Base-by-base conservation (phyloP, 345 rosid species). In the Eucalyptus camaldulensis region DNA sequence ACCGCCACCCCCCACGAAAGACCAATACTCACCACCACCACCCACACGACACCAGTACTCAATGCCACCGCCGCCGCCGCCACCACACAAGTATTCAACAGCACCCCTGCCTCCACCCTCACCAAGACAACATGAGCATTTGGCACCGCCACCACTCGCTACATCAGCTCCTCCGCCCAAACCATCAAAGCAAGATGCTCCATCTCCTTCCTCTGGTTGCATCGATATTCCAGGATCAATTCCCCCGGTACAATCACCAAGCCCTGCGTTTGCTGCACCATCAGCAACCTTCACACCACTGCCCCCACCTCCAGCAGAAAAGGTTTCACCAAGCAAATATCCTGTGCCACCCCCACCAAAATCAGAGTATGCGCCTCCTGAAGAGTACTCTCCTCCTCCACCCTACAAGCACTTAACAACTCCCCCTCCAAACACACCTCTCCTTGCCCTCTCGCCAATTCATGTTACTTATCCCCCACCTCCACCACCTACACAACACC, bases 91-190 rank as follows among this genome's bases (percentile, higher is more conserved):
- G 37, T 85, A 86, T 7, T 86, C 91, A 49, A 49, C 72, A 1
- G 90, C 90, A 37, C 88, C 88, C 25, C 90, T 89, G 25, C 88
- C 90, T 3, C 91, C 90, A 27, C 90, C 93, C 13, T 85, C 81
- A 1, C 86, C 58, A 13, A 33, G 86, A 14, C 87, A 87, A 31
- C 72, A 43, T 9, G 69, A 67, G 8, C 33, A 86, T n/a, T 88
- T 90, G 4, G 87, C 89, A 10, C 80, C 92, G 3, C 89, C 92
- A 17, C 89, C 92, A 9, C 72, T 87, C 69, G 3, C 90, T 91
- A 2, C 88, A 92, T 7, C 89, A 87, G 6, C 47, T 60, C 86
- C 92, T 7, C 91, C 87, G 21, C 88, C 86, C 29, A 91, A 90
- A 21, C 92, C 90, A 40, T 91, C 91, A 15, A 85, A 86, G 60